Percentiles rank a stretch among this genome's conserved stretches.
phyloP scores from a whole-genome alignment of 768 basidiomycete species.

The Trametes punicea region DNA sequence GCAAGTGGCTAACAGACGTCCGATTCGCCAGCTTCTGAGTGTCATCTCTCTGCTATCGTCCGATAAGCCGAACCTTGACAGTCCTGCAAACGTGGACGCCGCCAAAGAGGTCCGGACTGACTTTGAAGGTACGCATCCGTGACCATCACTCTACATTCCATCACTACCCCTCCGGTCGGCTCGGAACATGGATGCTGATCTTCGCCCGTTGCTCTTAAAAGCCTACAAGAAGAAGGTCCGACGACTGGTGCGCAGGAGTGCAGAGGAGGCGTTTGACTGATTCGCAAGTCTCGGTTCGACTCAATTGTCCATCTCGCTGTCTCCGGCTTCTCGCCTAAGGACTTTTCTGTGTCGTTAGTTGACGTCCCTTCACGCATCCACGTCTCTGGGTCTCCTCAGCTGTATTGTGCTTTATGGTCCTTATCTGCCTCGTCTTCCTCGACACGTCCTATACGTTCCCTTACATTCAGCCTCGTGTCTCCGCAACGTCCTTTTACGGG shows the following conservation, averaged over 20 bases:
- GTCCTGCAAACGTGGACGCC: slow-evolving; percentile 95
- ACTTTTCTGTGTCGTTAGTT: slow-evolving; percentile 9
- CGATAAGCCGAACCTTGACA: slow-evolving; percentile 86
- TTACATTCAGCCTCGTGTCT: background rate
- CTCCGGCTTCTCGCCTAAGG: slow-evolving; percentile 6
- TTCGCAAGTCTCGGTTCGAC: background rate
- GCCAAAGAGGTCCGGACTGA: slow-evolving; percentile 82
- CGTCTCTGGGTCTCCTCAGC: slow-evolving; percentile 7
- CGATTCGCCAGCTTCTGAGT: slow-evolving; percentile 71
- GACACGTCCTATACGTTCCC: background rate
- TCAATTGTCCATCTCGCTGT: background rate
- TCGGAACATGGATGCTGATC: background rate
- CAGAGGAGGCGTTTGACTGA: slow-evolving; percentile 83
- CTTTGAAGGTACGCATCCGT: slow-evolving; percentile 44
- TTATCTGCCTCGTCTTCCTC: background rate
- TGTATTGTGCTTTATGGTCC: slow-evolving; percentile 15
- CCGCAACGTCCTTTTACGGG: background rate
- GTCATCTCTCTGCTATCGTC: slow-evolving; percentile 95
- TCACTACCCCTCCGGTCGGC: background rate
- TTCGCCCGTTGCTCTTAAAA: slow-evolving; percentile 26
- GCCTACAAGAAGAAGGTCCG: slow-evolving; percentile 97
- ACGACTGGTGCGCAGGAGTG: slow-evolving; percentile 78
- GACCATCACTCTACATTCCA: too few species aligned
- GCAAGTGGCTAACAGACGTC: slow-evolving; percentile 2
- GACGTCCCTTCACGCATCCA: slow-evolving; percentile 1